Conservation (phyloP, 164 flowering plant genomes). For the Pachysandra terminalis region DNA sequence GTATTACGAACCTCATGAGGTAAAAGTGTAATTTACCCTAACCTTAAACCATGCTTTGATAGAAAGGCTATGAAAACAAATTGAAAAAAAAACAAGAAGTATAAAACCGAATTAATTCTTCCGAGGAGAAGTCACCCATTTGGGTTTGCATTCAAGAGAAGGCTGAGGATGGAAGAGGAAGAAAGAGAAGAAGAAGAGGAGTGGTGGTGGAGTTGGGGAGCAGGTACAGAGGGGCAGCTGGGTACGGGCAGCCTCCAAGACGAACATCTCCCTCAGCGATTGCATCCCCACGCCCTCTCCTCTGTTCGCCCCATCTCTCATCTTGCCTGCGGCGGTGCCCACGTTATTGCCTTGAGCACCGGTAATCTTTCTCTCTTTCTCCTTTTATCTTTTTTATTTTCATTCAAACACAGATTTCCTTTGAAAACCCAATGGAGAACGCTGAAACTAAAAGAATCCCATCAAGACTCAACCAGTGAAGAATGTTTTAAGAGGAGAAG, state of each 20-base stretch:
- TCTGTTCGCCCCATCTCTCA: slow-evolving; percentile 41
- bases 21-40: no score
- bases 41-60: no score
- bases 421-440: neutral
- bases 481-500: no score
- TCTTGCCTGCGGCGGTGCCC: slow-evolving; percentile 92
- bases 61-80: no score
- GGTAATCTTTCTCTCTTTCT: slow-evolving; percentile 23
- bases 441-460: neutral
- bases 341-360: slow-evolving; percentile 60
- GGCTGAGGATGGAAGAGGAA: neutral
- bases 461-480: neutral
- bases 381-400: neutral
- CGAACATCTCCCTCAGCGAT: slow-evolving; percentile 53
- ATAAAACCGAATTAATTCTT: no score
- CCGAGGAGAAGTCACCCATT: no score
- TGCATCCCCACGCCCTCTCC: slow-evolving; percentile 18
- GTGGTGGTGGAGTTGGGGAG: slow-evolving; percentile 85
- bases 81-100: no score
- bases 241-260: slow-evolving; percentile 62
- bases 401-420: neutral
- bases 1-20: no score
- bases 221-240: slow-evolving; percentile 93
- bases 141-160: no score
- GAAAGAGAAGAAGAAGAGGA: slow-evolving; percentile 13